These are phyloP conservation scores for Paecilomyces sp. DNA, from an alignment of 2,329 filamentous ascomycete genomes.

Conservation along the genomic window DNA sequence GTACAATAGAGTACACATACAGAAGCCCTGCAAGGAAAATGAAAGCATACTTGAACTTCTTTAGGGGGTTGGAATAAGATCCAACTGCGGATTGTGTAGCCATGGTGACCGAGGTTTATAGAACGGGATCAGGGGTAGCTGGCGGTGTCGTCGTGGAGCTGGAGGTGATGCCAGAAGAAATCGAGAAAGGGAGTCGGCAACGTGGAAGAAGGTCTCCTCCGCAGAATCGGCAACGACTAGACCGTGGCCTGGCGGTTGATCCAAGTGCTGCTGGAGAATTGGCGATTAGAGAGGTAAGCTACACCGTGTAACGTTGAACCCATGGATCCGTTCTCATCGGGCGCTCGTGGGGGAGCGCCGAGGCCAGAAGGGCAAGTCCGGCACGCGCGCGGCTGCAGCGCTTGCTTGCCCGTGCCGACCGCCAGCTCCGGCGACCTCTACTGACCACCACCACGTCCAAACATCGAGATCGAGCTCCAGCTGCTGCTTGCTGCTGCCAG, in stretches of 20 bases:
- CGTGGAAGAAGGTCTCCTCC: neutral
- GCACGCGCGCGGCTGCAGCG: neutral
- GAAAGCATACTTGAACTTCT: slow-evolving; percentile 90
- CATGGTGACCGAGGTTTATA: slow-evolving; percentile 52
- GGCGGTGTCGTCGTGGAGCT: neutral
- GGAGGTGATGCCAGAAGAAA: neutral
- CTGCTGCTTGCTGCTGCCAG: neutral
- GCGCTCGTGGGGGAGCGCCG: neutral
- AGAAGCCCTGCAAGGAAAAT: neutral
- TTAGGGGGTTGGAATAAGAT: slow-evolving; percentile 97
- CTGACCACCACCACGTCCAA: neutral
- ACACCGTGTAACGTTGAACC: neutral
- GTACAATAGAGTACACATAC: slow-evolving; percentile 4
- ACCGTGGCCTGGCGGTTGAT: neutral
- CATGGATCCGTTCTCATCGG: neutral
- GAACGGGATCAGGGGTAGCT: slow-evolving; percentile 24
- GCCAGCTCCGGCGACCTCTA: neutral
- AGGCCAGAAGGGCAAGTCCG: neutral
- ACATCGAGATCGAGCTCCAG: neutral
- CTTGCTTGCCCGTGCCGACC: neutral
- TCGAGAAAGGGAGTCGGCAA: neutral
- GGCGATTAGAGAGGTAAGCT: neutral
- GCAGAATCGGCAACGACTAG: neutral
- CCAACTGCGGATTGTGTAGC: slow-evolving; percentile 64
- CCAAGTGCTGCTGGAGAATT: neutral